Base-by-base conservation (phyloP, 2,329 filamentous ascomycete genomes). In the Fusarium sp. region DNA sequence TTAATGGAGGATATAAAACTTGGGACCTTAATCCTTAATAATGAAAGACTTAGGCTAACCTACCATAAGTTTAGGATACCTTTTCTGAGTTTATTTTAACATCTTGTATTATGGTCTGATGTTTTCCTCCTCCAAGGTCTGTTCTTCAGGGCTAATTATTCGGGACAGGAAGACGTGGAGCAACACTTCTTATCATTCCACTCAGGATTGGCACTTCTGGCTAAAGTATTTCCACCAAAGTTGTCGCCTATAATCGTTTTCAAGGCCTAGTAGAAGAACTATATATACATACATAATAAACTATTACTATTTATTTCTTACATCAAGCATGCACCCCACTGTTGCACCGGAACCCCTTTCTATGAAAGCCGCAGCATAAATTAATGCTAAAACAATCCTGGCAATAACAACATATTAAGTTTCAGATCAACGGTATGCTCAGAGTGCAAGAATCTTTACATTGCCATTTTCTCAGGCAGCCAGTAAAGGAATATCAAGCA, bases 81-180 rank as follows among this genome's bases (percentile, higher is more conserved):
- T 26, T 44, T 10, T 1, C 24, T 6, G 0, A 20, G 8, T 13
- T 20, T 10, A 24, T 14, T 41, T 41, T 11, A 0, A 11, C 15
- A 24, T 9, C 0, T 0, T 4, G 14, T 6, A 15, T 5, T 10
- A 17, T 11, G 7, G 1, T n/a, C 1, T 14, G 13, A 32, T 14
- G 2, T 7, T 24, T 41, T 41, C 1, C 14, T n/a, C 0, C 39
- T 28, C 17, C 4, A 5, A 26, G 18, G 8, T 47, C 12, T 7
- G 1, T 20, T 20, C 3, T 9, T 45, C 2, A 28, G 44, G 8
- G 5, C 5, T 20, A 20, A 9, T 20, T 0, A 26, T 26, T 45
- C 12, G 2, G n/a, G 24, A 45, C 18, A 45, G 1, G 8, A 45
- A 15, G 13, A 3, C 13, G 0, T 28, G 4, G 20, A 28, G 13